Evolutionary conservation across 1,139 yeast species (phyloP).

Genomic region (Debaryomycetaceae sp.): DNA sequence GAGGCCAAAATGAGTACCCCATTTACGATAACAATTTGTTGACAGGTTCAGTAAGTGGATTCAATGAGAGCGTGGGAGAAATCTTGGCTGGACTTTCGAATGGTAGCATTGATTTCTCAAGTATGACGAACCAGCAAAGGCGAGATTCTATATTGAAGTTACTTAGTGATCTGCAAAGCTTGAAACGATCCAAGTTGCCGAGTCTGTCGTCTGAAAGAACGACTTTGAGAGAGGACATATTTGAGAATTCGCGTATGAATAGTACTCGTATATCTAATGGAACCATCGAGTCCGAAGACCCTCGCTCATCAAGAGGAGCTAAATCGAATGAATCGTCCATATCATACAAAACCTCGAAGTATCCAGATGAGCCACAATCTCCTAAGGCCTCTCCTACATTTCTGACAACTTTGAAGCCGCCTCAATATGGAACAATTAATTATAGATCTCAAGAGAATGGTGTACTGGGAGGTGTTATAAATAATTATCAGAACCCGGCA

Average conservation of each 20-base stretch:
- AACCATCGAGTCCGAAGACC: constrained; percentile 5
- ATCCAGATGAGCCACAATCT: constrained; percentile 39
- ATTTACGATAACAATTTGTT: constrained; percentile 24
- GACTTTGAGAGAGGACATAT: constrained; percentile 42
- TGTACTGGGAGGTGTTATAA: not conserved
- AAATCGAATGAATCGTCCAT: constrained; percentile 37
- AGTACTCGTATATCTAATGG: not conserved
- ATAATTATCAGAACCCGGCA: not conserved
- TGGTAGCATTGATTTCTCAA: constrained; percentile 39
- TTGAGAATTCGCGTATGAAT: constrained; percentile 18
- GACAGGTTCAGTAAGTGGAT: constrained; percentile 29
- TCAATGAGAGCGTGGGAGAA: constrained; percentile 34
- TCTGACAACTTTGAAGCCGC: constrained; percentile 1
- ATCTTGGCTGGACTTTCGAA: constrained; percentile 37
- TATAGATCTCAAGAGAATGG: not conserved
- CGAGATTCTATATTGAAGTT: constrained; percentile 41
- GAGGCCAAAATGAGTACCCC: constrained; percentile 26
- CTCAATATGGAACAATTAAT: not conserved
- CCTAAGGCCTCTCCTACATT: constrained; percentile 29
- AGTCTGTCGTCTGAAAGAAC: constrained; percentile 11
- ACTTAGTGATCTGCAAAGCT: constrained; percentile 29
- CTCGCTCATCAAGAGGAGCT: constrained; percentile 3
- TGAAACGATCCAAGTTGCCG: constrained; percentile 13
- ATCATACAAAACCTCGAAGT: constrained; percentile 32
- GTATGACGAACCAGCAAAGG: constrained; percentile 43